These are phyloP conservation scores for Ligustrum vulgare DNA, from an alignment of 257 asterid genomes.

Conservation along the genomic window DNA sequence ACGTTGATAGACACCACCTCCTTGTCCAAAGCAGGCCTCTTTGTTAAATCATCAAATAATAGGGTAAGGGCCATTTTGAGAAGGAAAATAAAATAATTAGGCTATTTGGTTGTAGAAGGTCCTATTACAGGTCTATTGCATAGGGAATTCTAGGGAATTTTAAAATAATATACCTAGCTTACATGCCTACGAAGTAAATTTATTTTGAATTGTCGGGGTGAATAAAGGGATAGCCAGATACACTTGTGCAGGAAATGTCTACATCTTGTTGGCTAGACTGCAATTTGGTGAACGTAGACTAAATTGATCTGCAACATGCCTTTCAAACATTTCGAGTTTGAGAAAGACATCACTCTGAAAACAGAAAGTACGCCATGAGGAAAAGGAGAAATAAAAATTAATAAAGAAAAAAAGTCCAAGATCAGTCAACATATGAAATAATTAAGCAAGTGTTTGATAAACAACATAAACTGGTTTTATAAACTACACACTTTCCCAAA, in stretches of 20 bases:
- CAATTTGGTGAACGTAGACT: background rate
- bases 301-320: background rate
- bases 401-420: background rate
- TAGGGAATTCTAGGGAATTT: background rate
- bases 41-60: background rate
- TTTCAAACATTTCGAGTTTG: background rate
- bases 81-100: background rate
- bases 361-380: background rate
- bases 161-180: background rate
- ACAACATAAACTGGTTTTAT: too few relatives aligned
- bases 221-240: background rate
- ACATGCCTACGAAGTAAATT: background rate
- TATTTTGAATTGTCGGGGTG: background rate
- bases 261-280: background rate
- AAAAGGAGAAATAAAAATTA: background rate
- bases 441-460: background rate
- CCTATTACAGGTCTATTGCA: background rate
- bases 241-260: background rate
- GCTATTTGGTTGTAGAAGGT: background rate
- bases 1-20: background rate
- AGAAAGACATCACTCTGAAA: background rate
- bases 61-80: background rate
- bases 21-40: background rate
- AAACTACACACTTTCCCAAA: too few relatives aligned
- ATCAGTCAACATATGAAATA: background rate